A percentile compares a stretch with the other conserved stretches of the same genome.
These are phyloP conservation scores for Colletotrichum tamarilloi DNA, from an alignment of 2,329 filamentous ascomycete species.

Conservation along the genomic window DNA sequence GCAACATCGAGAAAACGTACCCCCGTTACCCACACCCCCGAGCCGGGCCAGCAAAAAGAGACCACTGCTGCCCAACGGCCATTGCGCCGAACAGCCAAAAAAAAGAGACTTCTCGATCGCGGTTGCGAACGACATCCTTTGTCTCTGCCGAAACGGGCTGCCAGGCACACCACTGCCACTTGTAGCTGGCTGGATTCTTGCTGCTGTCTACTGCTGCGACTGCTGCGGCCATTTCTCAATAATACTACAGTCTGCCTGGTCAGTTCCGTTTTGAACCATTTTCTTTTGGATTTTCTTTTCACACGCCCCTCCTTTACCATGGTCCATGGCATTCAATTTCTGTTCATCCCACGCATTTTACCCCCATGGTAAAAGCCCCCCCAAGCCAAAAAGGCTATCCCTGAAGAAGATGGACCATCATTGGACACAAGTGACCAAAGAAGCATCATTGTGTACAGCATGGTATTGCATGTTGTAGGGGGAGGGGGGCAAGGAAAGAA, in stretches of 20 bases:
- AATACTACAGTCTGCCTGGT: slow-evolving; percentile 13
- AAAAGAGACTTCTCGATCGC: slow-evolving; percentile 36
- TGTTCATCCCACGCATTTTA: slow-evolving; percentile 25
- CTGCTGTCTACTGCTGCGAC: neutral
- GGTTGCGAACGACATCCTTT: slow-evolving; percentile 30
- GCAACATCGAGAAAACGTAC: slow-evolving; percentile 9
- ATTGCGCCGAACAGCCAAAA: neutral
- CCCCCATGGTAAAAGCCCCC: slow-evolving; percentile 15
- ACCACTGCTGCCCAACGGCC: slow-evolving; percentile 34
- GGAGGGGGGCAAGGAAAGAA: slow-evolving; percentile 8
- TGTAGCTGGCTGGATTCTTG: slow-evolving; percentile 1
- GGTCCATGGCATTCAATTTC: neutral
- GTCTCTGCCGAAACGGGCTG: slow-evolving; percentile 25
- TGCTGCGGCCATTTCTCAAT: slow-evolving; percentile 27
- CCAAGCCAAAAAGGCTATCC: slow-evolving; percentile 15
- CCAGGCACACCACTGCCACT: slow-evolving; percentile 16
- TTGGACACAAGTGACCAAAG: slow-evolving; percentile 28
- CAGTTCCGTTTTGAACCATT: slow-evolving; percentile 11
- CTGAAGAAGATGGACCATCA: slow-evolving; percentile 24
- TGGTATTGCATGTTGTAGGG: slow-evolving; percentile 31
- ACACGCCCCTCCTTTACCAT: slow-evolving; percentile 11
- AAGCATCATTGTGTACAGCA: slow-evolving; percentile 27
- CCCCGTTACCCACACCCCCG: slow-evolving; percentile 12
- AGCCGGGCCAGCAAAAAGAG: slow-evolving; percentile 4
- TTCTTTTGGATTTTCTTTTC: slow-evolving; percentile 9